Evolutionary conservation across 345 rosid species (phyloP), one percentile per base, ranked within the genome.

Genomic region (Rhodamnia argentea): DNA sequence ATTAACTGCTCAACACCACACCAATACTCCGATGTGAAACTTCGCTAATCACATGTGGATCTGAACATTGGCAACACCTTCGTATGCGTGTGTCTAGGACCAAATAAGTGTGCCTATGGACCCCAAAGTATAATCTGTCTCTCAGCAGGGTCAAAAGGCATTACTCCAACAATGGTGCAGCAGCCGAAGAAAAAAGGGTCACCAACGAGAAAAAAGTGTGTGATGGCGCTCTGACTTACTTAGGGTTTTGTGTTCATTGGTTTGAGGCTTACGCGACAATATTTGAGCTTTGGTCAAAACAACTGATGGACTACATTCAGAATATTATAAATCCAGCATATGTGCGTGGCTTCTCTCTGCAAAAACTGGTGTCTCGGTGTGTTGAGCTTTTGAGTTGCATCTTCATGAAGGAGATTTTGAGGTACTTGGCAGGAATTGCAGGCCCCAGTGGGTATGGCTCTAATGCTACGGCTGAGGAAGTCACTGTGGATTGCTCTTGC

Each of bases 371-470:
- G 85, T 86, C 86, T 87, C 58, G 84, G 32, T 87, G 53, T 87
- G 85, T 86, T 55, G 85, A 85, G 75, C 82, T 85, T 82, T 86
- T 78, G 56, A 85, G 86, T 85, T 78, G 47, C 87, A n/a, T 32
- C 58, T 60, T 75, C 84, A 97, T 97, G 99, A 97, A 96, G 91
- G 96, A 90, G 87, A 91, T 97, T 47, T 84, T 95, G 26, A 92
- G 87, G 85, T 97, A 97, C 91, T 90, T 97, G 29, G 97, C 98
- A 60, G 98, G 98, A 83, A 92, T 94, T 87, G 96, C 97, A 53
- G 99, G 98, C n/a, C 95, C 99, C 23, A 97, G 97, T 85, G 99
- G 98, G 57, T 96, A 90, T 92, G 98, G 99, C 90, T 97, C 99
- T 20, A 95, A 92, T 75, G 91, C 99, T 37, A 96, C 98, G 14